Evolutionary conservation across 805 yeast species (phyloP), one percentile per base, ranked within the genome.

Genomic region (Kluyveromyces lactis): DNA sequence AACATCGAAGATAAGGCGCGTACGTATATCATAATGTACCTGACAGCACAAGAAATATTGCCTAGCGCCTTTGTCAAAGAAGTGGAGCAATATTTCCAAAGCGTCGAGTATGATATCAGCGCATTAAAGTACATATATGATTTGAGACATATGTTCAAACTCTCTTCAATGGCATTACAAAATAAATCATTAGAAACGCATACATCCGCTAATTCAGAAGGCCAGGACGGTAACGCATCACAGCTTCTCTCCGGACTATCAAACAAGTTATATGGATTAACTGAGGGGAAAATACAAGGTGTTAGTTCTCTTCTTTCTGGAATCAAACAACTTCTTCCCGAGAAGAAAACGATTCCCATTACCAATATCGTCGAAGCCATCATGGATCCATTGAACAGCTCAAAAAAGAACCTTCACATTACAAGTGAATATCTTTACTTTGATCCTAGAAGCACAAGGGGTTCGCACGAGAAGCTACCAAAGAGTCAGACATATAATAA

Each of bases 341-440:
- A 84, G 43, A 85, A 84, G 64, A 83, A 85, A 52, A 81, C 81
- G 38, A 75, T 90, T 53, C 95, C 97, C 13, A 73, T 92, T 33
- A 90, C 97, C 3, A 82, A 81, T 52, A 76, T 92, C 23, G 95
- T 89, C 8, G 96, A 89, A 62, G 82, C 95, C 2, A 75, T 92
- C 13, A 80, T 87, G 84, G 94, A 86, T 46, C 96, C 97, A 6
- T 44, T 68, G 10, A 71, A 69, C 43, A 76, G 87, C 4, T 69
- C 78, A 5, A 75, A 71, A 47, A 73, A 73, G 27, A 75, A 82
- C n/a, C 60, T 80, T 38, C 77, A 73, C 48, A 62, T 85, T 35
- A 86, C 95, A 0, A 97, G 89, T 56, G 95, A 86, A 47, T 92
- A 90, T 61, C 63, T 90, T 42, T 90, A 80, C 57, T 83, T 86